Evolutionary conservation across 2,329 filamentous ascomycete species (phyloP), one percentile per base, ranked within the genome.

Genomic region (Colletotrichum sp.): DNA sequence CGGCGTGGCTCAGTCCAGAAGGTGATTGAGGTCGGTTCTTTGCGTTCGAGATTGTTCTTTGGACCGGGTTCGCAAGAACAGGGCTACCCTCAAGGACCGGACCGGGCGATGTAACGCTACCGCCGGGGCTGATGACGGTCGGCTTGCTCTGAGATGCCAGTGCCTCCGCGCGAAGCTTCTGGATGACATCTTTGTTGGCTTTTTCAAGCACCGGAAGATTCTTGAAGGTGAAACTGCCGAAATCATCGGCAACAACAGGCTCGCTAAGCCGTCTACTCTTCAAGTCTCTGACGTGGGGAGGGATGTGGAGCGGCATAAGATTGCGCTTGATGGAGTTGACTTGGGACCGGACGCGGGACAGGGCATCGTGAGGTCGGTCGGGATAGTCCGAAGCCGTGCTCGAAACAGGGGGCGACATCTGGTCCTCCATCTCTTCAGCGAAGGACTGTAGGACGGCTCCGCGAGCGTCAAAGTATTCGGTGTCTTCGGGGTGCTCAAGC

Each of bases 151-250:
- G 91, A 3, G 88, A 86, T 4, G 92, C 96, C 87, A 98, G 90
- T 5, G 97, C 96, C 84, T 99, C 96, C 26, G 96, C 95, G 13
- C 96, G 93, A 73, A 99, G 89, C 84, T 99, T 99, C 81, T 99
- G 96, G 36, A 99, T 98, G 34, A 99, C 96, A 81, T 99, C 97
- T 83, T 99, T 99, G 86, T 99, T 99, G 71, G 97, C 97, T 84
- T 98, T 99, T 81, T 99, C 97, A 21, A 99, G 89, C 24, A 99
- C 96, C 0, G 96, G 96, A 65, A 99, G 87, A 80, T 99, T 99
- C 87, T 99, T 99, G 89, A 98, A 99, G 52, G 95, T 92, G 85
- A 99, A 99, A 78, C 92, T 96, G 36, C 97, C 97, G 88, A 99
- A 99, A 83, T 99, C 98, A 83, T 99, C 97, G 1, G 94, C 90